Base-by-base conservation (phyloP, 2,329 filamentous ascomycete genomes). In the Calonectria pseudoturangicola region DNA sequence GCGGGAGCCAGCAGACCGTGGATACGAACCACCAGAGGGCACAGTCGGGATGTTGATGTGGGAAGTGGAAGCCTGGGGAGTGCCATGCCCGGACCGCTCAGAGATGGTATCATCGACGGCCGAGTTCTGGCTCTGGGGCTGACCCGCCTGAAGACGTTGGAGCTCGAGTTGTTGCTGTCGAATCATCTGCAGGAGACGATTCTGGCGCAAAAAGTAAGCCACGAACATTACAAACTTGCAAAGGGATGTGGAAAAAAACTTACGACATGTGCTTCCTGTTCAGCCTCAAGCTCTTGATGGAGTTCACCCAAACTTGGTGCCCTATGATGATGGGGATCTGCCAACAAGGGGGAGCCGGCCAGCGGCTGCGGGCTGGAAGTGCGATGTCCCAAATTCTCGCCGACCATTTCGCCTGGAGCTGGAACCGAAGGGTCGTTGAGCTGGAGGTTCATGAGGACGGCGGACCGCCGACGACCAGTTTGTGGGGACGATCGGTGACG, bases 241-340 rank as follows among this genome's bases (percentile, higher is more conserved):
- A 43, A 12, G 18, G 15, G 43, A 33, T n/a, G 30, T 60, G n/a
- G 21, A 16, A 21, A 21, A 16, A 21, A 21, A 84, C 90, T 64
- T 86, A 93, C 92, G 75, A 95, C 93, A 84, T 95, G 93, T 28
- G 91, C 92, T 80, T 95, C 93, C 81, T 95, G 93, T 84, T 95
- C 93, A 66, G 92, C 93, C 82, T 95, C 93, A 2, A 95, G 87
- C 83, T 95, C 93, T 81, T 95, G 93, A 77, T 95, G 93, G 50
- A 95, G 89, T 83, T 95, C 93, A 21, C 93, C 93, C 74, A 95
- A 83, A 81, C 93, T 95, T 2, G 93, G 93, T 0, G 92, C 86
- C 62, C 93, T 88, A 76, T 91, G 89, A 79, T 94, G 93, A 76
- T 91, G 89, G 18, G 91, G 89, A 76, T 92, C 90, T 41, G 81